phyloP scores from a whole-genome alignment of 768 basidiomycete genomes.

The Dictyophora rubrovolvata region DNA sequence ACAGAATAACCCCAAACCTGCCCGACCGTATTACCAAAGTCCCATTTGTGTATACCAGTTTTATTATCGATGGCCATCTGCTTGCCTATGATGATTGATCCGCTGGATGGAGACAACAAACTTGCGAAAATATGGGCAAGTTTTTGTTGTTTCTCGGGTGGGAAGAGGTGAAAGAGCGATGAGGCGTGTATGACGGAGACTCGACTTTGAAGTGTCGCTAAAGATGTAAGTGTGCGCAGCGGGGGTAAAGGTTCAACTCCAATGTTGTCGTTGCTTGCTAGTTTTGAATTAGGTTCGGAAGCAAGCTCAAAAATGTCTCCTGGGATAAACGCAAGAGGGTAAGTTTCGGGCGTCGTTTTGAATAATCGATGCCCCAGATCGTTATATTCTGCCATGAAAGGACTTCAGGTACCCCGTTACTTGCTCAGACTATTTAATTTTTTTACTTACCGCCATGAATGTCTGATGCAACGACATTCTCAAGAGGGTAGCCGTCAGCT shows the following conservation, averaged over 20 bases:
- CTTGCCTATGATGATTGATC: slow-evolving; percentile 14
- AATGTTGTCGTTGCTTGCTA: not conserved
- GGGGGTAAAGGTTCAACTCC: not conserved
- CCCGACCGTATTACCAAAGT: not conserved
- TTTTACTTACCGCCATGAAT: slow-evolving; percentile 2
- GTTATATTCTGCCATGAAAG: not conserved
- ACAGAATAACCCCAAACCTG: slow-evolving; percentile 18
- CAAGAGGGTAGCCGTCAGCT: slow-evolving; percentile 10
- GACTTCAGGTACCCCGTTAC: not conserved
- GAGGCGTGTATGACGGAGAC: slow-evolving; percentile 12
- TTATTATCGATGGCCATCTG: slow-evolving; percentile 7
- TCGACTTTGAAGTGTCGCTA: slow-evolving; percentile 9
- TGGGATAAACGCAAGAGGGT: slow-evolving; percentile 44
- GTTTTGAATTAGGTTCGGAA: slow-evolving; percentile 9
- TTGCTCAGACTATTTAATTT: not conserved
- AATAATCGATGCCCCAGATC: slow-evolving; percentile 46
- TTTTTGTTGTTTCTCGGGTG: slow-evolving; percentile 7
- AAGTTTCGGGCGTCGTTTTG: slow-evolving; percentile 37
- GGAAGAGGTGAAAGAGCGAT: slow-evolving; percentile 17
- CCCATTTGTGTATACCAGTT: not conserved
- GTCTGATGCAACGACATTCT: slow-evolving; percentile 11
- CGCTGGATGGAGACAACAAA: slow-evolving; percentile 10
- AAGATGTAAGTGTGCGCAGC: slow-evolving; percentile 6
- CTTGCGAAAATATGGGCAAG: slow-evolving; percentile 9
- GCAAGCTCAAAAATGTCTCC: slow-evolving; percentile 43